Base-by-base conservation (phyloP, 257 asterid species). In the Fraxinus anomala region DNA sequence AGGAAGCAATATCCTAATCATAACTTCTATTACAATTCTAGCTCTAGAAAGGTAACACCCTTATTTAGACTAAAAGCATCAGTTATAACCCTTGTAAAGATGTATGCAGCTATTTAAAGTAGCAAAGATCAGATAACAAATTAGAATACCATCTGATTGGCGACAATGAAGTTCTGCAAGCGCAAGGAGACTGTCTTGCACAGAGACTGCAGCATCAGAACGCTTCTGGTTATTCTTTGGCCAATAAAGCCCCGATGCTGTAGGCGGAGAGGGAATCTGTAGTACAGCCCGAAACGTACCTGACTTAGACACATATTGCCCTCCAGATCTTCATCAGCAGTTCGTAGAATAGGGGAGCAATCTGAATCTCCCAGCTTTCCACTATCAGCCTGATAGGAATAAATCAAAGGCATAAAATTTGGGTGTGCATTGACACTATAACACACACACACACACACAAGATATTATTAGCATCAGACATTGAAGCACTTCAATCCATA, bases 351-450 rank as follows among this genome's bases (percentile, higher is more conserved):
- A 19, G 85, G 51, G 65, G 88, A 86, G 78, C 73, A 69, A 75
- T 86, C 82, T 1, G 85, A 78, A 39, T 80, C 86, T 73, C 87
- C 89, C 33, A 86, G 77, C 73, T 82, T 85, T 37, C 86, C 88
- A 61, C 79, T 66, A 82, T 81, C 89, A 2, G 86, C 89, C 89
- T 86, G 86, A 42, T 73, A 78, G 36, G 77, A 74, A 61, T 39
- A 73, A 74, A 74, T 30, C 56, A 72, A 80, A 77, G 42, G 51
- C 34, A 69, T 3, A 26, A 3, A 61, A 61, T 7, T 51, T 5
- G 8, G 24, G 24, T 17, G 6, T 51, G 24, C 24, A 51, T 51
- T 63, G 33, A 17, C 31, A 23, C 33, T 63, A 8, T 3, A n/a
- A 23, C 26, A 56, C 31, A 28, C 21, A 0, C 28, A n/a, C 28